Evolutionary conservation across 192 early-diverging fungal genomes (phyloP).

Genomic region (Coemansia sp.): DNA sequence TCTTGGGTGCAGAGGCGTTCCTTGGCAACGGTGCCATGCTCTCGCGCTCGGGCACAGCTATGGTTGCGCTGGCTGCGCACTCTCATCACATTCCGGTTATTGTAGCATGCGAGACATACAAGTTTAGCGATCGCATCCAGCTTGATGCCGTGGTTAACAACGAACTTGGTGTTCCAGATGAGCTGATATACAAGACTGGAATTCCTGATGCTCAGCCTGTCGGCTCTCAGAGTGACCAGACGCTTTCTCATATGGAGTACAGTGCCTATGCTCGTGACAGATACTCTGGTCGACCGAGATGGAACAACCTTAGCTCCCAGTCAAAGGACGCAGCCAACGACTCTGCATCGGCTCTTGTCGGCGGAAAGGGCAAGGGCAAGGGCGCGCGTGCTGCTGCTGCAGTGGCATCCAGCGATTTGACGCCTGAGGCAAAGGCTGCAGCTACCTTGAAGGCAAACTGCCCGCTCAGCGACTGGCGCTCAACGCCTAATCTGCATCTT

Average conservation of each 20-base stretch:
- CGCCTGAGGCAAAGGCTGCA: slow-evolving; percentile 29
- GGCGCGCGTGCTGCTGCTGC: slow-evolving; percentile 14
- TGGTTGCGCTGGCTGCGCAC: slow-evolving; percentile 87
- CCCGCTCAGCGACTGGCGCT: slow-evolving; percentile 69
- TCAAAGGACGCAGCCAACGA: slow-evolving; percentile 10
- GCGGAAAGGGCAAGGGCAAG: slow-evolving; percentile 21
- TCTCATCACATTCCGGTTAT: slow-evolving; percentile 92
- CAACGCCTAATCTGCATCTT: slow-evolving; percentile 71
- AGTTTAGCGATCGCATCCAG: slow-evolving; percentile 89
- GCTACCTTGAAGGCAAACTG: slow-evolving; percentile 16
- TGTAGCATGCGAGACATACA: slow-evolving; percentile 92
- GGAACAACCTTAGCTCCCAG: slow-evolving; percentile 40
- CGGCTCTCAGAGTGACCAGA: slow-evolving; percentile 26
- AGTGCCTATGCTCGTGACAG: slow-evolving; percentile 52
- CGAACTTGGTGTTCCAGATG: slow-evolving; percentile 90
- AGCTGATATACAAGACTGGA: slow-evolving; percentile 61
- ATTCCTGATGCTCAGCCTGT: slow-evolving; percentile 43
- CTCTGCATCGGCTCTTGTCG: background rate
- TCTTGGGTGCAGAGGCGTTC: slow-evolving; percentile 90
- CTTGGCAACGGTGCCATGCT: slow-evolving; percentile 91
- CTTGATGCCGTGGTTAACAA: slow-evolving; percentile 97
- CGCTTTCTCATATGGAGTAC: slow-evolving; percentile 48
- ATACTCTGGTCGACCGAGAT: slow-evolving; percentile 46
- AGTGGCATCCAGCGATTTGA: slow-evolving; percentile 7
- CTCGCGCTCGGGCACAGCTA: slow-evolving; percentile 84